Evolutionary conservation across 352 stramenopile species (phyloP).

Genomic region (Phytophthora foliorum): DNA sequence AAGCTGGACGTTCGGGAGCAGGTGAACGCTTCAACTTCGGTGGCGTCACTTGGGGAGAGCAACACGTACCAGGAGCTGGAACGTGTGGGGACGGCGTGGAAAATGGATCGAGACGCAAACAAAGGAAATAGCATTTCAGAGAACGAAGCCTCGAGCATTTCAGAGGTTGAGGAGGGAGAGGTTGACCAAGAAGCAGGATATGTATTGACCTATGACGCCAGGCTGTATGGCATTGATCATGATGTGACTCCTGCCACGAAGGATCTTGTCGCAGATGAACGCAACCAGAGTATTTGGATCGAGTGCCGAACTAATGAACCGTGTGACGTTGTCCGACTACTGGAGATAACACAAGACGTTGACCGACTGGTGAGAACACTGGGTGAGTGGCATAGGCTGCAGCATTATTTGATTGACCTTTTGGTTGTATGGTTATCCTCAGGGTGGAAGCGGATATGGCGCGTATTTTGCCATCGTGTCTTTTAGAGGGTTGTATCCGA

Average conservation of each 20-base stretch:
- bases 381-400: neutral
- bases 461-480: slow-evolving; percentile 70
- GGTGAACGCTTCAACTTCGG: slow-evolving; percentile 47
- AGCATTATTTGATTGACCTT: neutral
- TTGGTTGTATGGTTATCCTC: slow-evolving; percentile 1
- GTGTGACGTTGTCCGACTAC: slow-evolving; percentile 62
- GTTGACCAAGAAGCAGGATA: slow-evolving; percentile 58
- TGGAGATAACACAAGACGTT: slow-evolving; percentile 82
- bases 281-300: slow-evolving; percentile 85
- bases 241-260: slow-evolving; percentile 48
- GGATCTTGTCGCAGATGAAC: slow-evolving; percentile 62
- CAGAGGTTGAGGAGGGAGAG: slow-evolving; percentile 24
- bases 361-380: slow-evolving; percentile 48
- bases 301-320: slow-evolving; percentile 51
- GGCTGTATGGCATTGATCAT: slow-evolving; percentile 72
- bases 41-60: slow-evolving; percentile 14
- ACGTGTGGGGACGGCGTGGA: slow-evolving; percentile 36
- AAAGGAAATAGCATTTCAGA: slow-evolving; percentile 13
- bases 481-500: slow-evolving; percentile 82
- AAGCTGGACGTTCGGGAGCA: slow-evolving; percentile 61
- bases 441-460: slow-evolving; percentile 73
- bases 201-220: slow-evolving; percentile 73
- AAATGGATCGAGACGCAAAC: slow-evolving; percentile 27
- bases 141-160: slow-evolving; percentile 11
- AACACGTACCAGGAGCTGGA: slow-evolving; percentile 42